Evolutionary conservation across 352 stramenopile genomes (phyloP), one percentile per base, ranked within the genome.

Genomic region (Pythium utonaiense): DNA sequence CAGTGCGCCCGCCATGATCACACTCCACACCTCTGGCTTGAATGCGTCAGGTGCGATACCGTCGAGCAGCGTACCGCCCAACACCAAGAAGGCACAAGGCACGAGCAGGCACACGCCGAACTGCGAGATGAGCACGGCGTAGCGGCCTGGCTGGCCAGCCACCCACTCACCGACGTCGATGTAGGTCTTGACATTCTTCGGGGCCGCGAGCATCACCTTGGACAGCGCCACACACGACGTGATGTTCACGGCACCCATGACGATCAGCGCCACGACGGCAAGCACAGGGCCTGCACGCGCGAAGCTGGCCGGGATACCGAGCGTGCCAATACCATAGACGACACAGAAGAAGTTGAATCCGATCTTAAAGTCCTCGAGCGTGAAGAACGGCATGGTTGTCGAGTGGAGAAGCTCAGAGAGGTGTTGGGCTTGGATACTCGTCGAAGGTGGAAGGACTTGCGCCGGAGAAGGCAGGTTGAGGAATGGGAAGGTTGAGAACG

Each of bases 341-440:
- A 70, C 79, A 54, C 77, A 86, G 60, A 78, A 80, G 60, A 83
- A 66, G 61, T 78, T 81, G 67, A 78, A 80, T 17, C 64, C 66
- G 5, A 68, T 66, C 57, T 85, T 87, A 48, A 62, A 33, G 58
- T 87, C 77, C 57, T 87, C 77, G 3, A 28, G 60, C 27, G 53
- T 60, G 27, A 60, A 60, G 38, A 49, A 55, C 49, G 30, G 17
- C 28, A 44, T 55, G 30, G 49, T 30, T 6, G 21, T 17, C 22
- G 28, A 33, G 19, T 17, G 10, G 6, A n/a, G 6, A 30, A 31
- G 21, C n/a, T 31, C 22, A 10, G 7, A n/a, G 17, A 6, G 22
- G 24, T 33, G 19, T 51, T 51, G 44, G 28, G 28, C 28, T 33
- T 33, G 44, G 28, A 31, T 6, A 33, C 21, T 51, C 21, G 21